Base-by-base conservation (phyloP, 129 eudicot species). In the Mikania micrantha region DNA sequence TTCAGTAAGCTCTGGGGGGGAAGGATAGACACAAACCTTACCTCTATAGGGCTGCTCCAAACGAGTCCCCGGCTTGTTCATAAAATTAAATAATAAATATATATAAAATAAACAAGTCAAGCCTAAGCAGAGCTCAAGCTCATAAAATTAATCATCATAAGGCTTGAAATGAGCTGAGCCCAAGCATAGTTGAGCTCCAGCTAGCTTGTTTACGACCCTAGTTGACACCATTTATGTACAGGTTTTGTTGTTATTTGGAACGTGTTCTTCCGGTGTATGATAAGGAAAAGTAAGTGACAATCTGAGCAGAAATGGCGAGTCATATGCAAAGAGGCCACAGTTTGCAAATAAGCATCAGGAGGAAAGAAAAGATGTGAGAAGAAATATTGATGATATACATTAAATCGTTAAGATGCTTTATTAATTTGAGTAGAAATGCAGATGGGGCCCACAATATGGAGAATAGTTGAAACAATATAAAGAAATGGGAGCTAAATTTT, bases 321-420 rank as follows among this genome's bases (percentile, higher is more conserved):
- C 25, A 60, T 60, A 29, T 9, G 66, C 44, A 60, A 35, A 60
- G 44, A 60, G 66, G 66, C 67, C 21, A 21, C 67, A 38, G 2
- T 11, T 36, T 36, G 49, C 50, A 62, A 4, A 38, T 13, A 62
- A 38, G 31, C 48, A 4, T 9, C 1, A 62, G 32, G 27, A 62
- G 29, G 48, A 10, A 38, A 12, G 29, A 20, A 39, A 62, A 19
- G 19, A 24, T 50, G 21, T 10, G 24, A 10, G 53, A 47, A 47
- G 24, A 47, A 16, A 47, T 32, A 7, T 32, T 32, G 36, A 49
- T 17, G 56, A 17, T 17, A 12, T 49, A 49, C 25, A 6, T 49
- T 49, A n/a, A n/a, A n/a, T n/a, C n/a, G n/a, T n/a, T n/a, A 49
- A 49, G 6, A 19, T 19, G 8, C 11, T 17, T 17, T 3, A 17